These are phyloP conservation scores for Lenzites betulinus DNA, from an alignment of 768 basidiomycete genomes.

Conservation along the genomic window DNA sequence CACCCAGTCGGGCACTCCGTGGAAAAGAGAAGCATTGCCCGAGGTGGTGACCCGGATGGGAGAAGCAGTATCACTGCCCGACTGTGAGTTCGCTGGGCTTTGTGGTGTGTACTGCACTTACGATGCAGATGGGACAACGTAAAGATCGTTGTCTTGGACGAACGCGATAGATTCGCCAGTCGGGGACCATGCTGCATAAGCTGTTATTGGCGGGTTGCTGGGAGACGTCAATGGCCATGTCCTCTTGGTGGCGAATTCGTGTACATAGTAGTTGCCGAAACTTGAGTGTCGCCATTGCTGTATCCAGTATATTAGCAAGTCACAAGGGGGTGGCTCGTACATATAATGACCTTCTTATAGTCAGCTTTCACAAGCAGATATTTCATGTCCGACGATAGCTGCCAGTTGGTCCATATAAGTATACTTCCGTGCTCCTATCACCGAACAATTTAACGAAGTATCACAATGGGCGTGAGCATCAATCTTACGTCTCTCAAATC, in stretches of 20 bases:
- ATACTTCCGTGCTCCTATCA: conserved; percentile 54
- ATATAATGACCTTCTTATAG: conserved; percentile 58
- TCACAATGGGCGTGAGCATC: too few relatives aligned
- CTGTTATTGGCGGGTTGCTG: conserved; percentile 65
- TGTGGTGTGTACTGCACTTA: conserved; percentile 36
- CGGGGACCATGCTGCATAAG: conserved; percentile 89
- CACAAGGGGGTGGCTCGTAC: not conserved
- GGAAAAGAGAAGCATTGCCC: conserved; percentile 84
- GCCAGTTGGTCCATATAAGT: conserved; percentile 64
- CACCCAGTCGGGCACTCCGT: conserved; percentile 97
- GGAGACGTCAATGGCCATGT: conserved; percentile 76
- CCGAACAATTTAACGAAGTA: not conserved
- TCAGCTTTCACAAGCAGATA: conserved; percentile 83
- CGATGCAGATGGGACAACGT: conserved; percentile 70
- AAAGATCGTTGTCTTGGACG: conserved; percentile 88
- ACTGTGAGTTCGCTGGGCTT: not conserved
- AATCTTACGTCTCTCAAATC: conserved; percentile 67
- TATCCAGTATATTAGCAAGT: not conserved
- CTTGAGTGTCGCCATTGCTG: conserved; percentile 95
- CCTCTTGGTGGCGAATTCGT: conserved; percentile 65
- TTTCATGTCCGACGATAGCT: conserved; percentile 88
- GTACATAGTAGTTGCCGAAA: conserved; percentile 92
- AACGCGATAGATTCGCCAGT: conserved; percentile 83
- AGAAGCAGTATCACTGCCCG: conserved; percentile 34
- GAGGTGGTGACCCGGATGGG: conserved; percentile 78